Evolutionary conservation across 2,329 filamentous ascomycete species (phyloP).

Genomic region (Pseudogymnoascus sp.): DNA sequence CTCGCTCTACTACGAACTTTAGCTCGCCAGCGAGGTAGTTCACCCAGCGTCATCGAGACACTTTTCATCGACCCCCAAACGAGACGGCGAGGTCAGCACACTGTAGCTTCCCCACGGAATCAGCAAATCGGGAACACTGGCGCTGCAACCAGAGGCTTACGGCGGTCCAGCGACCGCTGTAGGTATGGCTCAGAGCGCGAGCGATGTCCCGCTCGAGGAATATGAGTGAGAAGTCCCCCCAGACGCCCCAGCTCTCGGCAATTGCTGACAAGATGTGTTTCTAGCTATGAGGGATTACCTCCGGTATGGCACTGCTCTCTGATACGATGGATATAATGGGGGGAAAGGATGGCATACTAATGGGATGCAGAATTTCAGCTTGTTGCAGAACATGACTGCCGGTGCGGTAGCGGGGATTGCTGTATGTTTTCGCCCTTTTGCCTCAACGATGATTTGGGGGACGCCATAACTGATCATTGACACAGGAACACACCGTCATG

Average conservation of each 20-base stretch:
- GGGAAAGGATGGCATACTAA: background rate
- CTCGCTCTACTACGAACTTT: background rate
- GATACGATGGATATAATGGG: background rate
- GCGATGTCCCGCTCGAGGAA: background rate
- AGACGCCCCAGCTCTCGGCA: background rate
- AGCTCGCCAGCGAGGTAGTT: too few relatives aligned
- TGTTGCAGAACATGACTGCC: slow-evolving; percentile 89
- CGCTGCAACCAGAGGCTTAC: slow-evolving; percentile 5
- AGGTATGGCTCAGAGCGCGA: background rate
- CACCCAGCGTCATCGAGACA: background rate
- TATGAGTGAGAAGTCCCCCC: background rate
- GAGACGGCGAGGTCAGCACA: background rate
- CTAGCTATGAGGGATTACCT: slow-evolving; percentile 1
- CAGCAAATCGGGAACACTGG: slow-evolving; percentile 6
- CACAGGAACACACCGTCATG: slow-evolving; percentile 95
- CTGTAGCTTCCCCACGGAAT: background rate
- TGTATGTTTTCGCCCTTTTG: slow-evolving; percentile 43
- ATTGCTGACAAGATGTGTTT: background rate
- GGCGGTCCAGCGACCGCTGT: slow-evolving; percentile 7
- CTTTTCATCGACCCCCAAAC: background rate
- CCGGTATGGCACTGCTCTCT: background rate
- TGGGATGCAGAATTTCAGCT: slow-evolving; percentile 64
- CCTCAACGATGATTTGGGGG: slow-evolving; percentile 17
- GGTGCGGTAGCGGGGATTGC: slow-evolving; percentile 96
- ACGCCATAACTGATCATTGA: slow-evolving; percentile 18